Base-by-base conservation (phyloP, 2,329 filamentous ascomycete genomes). In the Nemania serpens region DNA sequence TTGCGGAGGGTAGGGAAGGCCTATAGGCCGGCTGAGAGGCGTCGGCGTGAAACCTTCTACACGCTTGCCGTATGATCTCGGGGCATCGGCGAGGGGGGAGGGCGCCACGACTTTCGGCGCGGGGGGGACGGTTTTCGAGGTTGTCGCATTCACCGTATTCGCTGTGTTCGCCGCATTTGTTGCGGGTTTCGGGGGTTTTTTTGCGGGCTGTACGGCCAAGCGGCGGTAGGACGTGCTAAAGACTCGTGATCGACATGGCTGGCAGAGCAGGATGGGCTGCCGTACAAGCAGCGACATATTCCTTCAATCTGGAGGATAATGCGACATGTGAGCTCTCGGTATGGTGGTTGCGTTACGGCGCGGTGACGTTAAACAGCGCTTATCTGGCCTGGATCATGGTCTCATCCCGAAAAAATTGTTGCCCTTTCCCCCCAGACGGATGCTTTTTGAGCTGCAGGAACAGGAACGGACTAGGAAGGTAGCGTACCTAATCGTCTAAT, bases 21-120 rank as follows among this genome's bases (percentile, higher is more conserved):
- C 95, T 67, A 99, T 94, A 13, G 95, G 94, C 39, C 91, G 87
- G 41, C 81, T 77, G 43, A 90, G 77, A 17, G 82, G 83, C 68
- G 81, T 83, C 5, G 87, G 87, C 10, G 79, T 84, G 70, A 88
- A 89, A 33, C 79, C 73, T 2, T 81, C 76, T 29, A 81, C 69
- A 15, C 80, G 79, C 72, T 82, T 82, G 69, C 87, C 87, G 66
- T 87, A 87, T 29, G 81, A 79, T 63, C 85, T 79, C 11, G 86
- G 86, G 5, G 85, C 86, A 62, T 85, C 76, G 67, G 83, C 84
- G 39, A 87, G 75, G 5, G 80, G 75, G 15, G 80, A 79, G 37
- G 77, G 68, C 51, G 81, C 66, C 42, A 67, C 47, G 34, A 71
- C 25, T 51, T 68, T 71, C 37, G 49, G 57, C 3, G 49, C 17